phyloP scores from a whole-genome alignment of 2,329 filamentous ascomycete species.

The Hypoxylon sp. region DNA sequence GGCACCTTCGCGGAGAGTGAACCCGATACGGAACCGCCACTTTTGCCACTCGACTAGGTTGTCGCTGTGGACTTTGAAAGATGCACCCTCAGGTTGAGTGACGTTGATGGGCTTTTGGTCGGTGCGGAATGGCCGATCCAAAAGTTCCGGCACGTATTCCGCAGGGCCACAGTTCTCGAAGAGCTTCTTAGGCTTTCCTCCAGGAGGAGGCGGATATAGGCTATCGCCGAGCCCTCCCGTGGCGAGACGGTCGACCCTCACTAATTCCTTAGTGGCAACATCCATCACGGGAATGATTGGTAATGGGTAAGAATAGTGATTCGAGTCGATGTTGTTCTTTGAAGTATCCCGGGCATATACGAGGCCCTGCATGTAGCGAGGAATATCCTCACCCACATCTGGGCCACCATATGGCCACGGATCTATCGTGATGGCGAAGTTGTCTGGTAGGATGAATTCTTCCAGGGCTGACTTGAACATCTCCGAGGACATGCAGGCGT shows the following conservation, averaged over 20 bases:
- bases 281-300: constrained; percentile 73
- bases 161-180: constrained; percentile 60
- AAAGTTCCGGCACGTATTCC: constrained; percentile 67
- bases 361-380: constrained; percentile 65
- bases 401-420: constrained; percentile 76
- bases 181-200: constrained; percentile 60
- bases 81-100: constrained; percentile 67
- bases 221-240: constrained; percentile 64
- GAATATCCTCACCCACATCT: constrained; percentile 57
- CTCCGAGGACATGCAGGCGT: constrained; percentile 59
- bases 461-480: constrained; percentile 64
- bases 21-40: constrained; percentile 74
- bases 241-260: constrained; percentile 71
- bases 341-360: constrained; percentile 63
- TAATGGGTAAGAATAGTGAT: constrained; percentile 75
- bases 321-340: constrained; percentile 67
- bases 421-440: constrained; percentile 63
- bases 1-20: constrained; percentile 73
- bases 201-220: constrained; percentile 56
- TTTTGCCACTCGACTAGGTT: constrained; percentile 55
- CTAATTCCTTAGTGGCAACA: constrained; percentile 65
- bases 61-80: constrained; percentile 52
- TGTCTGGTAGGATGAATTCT: constrained; percentile 63
- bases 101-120: constrained; percentile 80
- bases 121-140: constrained; percentile 62